Percentiles rank a stretch among this genome's conserved stretches.
Evolutionary conservation across 768 basidiomycete genomes (phyloP).

Genomic region (Fomitopsis pulvina): DNA sequence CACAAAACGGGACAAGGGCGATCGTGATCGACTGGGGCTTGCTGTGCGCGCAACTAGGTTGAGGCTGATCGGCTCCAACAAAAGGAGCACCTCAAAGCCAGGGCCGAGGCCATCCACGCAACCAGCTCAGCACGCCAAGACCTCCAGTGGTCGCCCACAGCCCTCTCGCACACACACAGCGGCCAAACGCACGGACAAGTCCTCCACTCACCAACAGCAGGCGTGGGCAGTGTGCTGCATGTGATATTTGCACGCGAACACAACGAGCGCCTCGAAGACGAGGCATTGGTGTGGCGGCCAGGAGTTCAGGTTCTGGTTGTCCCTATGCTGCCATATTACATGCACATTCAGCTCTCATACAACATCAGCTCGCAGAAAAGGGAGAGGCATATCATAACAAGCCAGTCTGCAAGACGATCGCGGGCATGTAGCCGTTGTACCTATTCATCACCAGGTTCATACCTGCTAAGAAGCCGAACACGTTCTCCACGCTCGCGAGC

Average conservation of each 20-base stretch:
- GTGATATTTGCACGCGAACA: slow-evolving; percentile 71
- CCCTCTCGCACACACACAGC: neutral
- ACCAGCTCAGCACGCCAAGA: neutral
- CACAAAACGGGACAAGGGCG: too few species aligned
- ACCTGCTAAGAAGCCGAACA: slow-evolving; percentile 68
- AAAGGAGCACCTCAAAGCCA: too few species aligned
- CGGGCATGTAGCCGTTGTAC: slow-evolving; percentile 84
- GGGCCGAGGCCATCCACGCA: neutral
- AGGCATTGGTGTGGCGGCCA: slow-evolving; percentile 90
- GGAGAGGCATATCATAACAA: slow-evolving; percentile 64
- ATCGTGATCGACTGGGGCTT: too few species aligned
- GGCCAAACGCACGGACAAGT: neutral
- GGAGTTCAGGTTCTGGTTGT: slow-evolving; percentile 79
- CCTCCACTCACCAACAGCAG: slow-evolving; percentile 68
- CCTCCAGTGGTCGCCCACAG: neutral
- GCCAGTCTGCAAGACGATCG: slow-evolving; percentile 72
- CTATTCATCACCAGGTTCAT: slow-evolving; percentile 74
- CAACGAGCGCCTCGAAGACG: slow-evolving; percentile 65
- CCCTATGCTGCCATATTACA: slow-evolving; percentile 37
- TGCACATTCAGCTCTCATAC: neutral
- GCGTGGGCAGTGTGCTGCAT: slow-evolving; percentile 44
- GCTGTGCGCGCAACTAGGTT: too few species aligned
- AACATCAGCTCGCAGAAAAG: neutral
- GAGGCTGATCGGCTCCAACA: too few species aligned
- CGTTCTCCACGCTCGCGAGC: slow-evolving; percentile 43